Percentiles rank a stretch among this genome's conserved stretches.
Evolutionary conservation across 257 asterid species (phyloP).

Genomic region (Craterostigma plantagineum): DNA sequence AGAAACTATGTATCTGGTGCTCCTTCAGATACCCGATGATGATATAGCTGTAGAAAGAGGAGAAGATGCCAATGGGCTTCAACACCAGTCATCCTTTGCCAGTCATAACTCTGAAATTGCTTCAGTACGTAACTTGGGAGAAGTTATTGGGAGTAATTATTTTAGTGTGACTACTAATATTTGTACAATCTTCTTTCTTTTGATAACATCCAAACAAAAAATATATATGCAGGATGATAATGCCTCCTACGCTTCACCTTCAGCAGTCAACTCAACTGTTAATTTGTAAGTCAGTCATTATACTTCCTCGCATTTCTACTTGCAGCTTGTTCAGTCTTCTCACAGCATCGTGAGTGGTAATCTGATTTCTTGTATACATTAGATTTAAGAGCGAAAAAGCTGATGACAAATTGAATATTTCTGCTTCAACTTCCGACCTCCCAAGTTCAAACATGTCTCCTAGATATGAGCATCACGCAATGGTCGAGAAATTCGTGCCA

Average conservation of each 20-base stretch:
- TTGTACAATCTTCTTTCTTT: slow-evolving; percentile 10
- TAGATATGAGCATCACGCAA: slow-evolving; percentile 24
- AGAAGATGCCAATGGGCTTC: slow-evolving; percentile 32
- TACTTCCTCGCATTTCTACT: no score
- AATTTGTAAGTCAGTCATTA: no score
- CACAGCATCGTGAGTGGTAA: slow-evolving; percentile 11
- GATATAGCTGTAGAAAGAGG: slow-evolving; percentile 46
- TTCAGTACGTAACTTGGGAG: slow-evolving; percentile 2
- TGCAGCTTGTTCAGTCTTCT: slow-evolving; percentile 4
- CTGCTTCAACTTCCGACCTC: no score
- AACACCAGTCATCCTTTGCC: slow-evolving; percentile 47
- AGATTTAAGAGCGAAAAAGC: no score
- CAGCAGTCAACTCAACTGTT: slow-evolving; percentile 11
- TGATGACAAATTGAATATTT: no score
- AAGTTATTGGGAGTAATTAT: no score
- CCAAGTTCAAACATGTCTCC: slow-evolving; percentile 11
- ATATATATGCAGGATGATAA: slow-evolving; percentile 52
- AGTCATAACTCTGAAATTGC: slow-evolving; percentile 59
- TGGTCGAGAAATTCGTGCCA: slow-evolving; percentile 24
- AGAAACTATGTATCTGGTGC: slow-evolving; percentile 7
- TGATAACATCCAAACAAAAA: slow-evolving; percentile 7
- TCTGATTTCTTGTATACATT: no score
- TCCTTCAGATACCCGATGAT: slow-evolving; percentile 63
- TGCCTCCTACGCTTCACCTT: slow-evolving; percentile 27
- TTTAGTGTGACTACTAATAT: not conserved